Base-by-base conservation (phyloP, 331 rosid species). In the Telfairia occidentalis region DNA sequence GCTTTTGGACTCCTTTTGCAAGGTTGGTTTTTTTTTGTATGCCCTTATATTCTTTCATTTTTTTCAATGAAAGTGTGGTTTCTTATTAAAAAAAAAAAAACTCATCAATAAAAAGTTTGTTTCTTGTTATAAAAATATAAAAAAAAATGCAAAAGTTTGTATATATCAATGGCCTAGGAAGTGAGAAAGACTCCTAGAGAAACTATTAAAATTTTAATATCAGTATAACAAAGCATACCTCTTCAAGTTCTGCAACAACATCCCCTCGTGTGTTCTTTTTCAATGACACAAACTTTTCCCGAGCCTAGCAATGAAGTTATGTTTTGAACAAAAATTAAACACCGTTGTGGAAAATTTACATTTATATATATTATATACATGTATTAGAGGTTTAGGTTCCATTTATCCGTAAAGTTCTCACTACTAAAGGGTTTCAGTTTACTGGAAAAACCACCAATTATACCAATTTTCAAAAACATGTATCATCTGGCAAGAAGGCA, bases 251-350 rank as follows among this genome's bases (percentile, higher is more conserved):
- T 71, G 98, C 82, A 80, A 94, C 92, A 64, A 94, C 37, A 76
- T 94, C 98, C 77, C 69, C 91, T 3, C 96, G 86, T 9, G 98
- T 89, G 84, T 83, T 94, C 82, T 91, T 94, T 96, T 91, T 94
- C 79, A 91, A 84, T 49, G 96, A 94, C 40, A 90, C 92, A 86
- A 90, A 91, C 81, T 90, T 94, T 74, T 94, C 97, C 13, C 98
- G 88, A 74, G 98, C 88, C 98, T 94, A 79, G 46, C 74, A 81
- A 78, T 42, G 53, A 45, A 67, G 26, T 35, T 43, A 52, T 26
- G 16, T 24, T 73, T 34, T 37, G 50, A 34, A 57, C 9, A 55
- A 7, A 3, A 19, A 45, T 67, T 66, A 53, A 79, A 46, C 23
- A 69, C 54, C 23, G 45, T 35, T 37, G 10, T 29, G 3, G 21